phyloP scores from a whole-genome alignment of 768 basidiomycete species.

The Tricholoma furcatifolium region DNA sequence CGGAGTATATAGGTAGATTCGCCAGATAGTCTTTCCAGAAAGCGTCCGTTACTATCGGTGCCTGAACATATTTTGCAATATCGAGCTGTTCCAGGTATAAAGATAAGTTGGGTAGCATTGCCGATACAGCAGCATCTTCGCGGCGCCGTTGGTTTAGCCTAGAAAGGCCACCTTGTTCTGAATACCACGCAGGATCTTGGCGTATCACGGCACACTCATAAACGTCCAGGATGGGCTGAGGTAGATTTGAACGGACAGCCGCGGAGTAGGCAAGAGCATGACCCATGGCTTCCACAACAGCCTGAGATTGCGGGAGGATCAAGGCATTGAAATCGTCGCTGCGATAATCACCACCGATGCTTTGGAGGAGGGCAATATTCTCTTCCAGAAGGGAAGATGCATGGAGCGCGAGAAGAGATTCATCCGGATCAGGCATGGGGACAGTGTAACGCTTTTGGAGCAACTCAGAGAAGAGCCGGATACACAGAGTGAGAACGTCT shows the following conservation, averaged over 20 bases:
- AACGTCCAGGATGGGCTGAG: constrained; percentile 50
- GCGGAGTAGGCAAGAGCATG: constrained; percentile 62
- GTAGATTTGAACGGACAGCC: constrained; percentile 41
- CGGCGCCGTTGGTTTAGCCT: constrained; percentile 46
- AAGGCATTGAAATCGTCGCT: constrained; percentile 50
- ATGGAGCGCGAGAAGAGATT: constrained; percentile 55
- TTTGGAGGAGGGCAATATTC: constrained; percentile 36
- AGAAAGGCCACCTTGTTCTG: constrained; percentile 47
- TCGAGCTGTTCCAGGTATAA: constrained; percentile 40
- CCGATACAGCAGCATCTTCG: constrained; percentile 45
- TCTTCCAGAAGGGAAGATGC: constrained; percentile 45
- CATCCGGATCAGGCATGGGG: constrained; percentile 46
- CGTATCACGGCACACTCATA: constrained; percentile 54
- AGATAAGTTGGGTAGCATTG: constrained; percentile 42
- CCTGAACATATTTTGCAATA: constrained; percentile 49
- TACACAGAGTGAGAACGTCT: constrained; percentile 49
- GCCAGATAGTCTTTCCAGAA: constrained; percentile 47
- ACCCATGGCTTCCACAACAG: constrained; percentile 58
- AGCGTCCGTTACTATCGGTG: constrained; percentile 51
- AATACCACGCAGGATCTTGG: constrained; percentile 59
- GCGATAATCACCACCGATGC: constrained; percentile 44
- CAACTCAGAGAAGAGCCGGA: constrained; percentile 58
- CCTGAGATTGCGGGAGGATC: constrained; percentile 54
- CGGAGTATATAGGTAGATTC: constrained; percentile 39
- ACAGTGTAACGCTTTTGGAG: constrained; percentile 53